Base-by-base conservation (phyloP, 805 yeast species). In the Barnettozyma sucrosica region DNA sequence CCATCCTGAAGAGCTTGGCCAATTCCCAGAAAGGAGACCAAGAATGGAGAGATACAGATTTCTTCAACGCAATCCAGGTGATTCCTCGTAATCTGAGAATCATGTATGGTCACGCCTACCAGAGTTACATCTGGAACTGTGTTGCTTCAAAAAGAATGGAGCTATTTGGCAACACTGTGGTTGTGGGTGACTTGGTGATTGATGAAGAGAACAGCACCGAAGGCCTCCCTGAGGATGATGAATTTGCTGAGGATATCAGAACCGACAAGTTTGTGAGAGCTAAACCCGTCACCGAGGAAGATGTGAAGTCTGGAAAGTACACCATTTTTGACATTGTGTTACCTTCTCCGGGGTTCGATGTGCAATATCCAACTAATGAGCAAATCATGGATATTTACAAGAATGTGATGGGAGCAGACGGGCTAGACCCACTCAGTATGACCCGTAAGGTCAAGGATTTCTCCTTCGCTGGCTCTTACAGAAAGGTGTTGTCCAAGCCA, bases 61-160 rank as follows among this genome's bases (percentile, higher is more conserved):
- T 81, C 63, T 81, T 87, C 59, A 79, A 78, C 50, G 93, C 95
- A 2, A 75, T 95, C 40, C 82, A 85, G 84, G 79, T 89, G 48
- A 85, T 93, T 55, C 98, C 99, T 30, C 79, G 96, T 66, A 90
- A 90, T 62, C 71, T 93, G 62, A 75, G 97, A 63, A 79, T 90
- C 49, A 92, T 93, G 95, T 93, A 93, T 62, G 96, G 86, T 2
- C 99, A 93, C 66, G 96, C 99, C 3, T 95, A 95, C 65, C 99
- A 93, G 68, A 88, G 97, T 53, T 93, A 83, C 61, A 78, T 93
- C 25, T 95, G 99, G 99, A 95, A 95, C 62, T 63, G 75, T 45
- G 95, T 83, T 32, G 92, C 89, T 1, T 83, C 95, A 44, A 77
- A 77, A 55, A 75, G 99, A 61, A 71, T 89, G 38, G 79, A 78